Evolutionary conservation across 73 alveolate genomes (phyloP).

Genomic region (Effrenium voratum): DNA sequence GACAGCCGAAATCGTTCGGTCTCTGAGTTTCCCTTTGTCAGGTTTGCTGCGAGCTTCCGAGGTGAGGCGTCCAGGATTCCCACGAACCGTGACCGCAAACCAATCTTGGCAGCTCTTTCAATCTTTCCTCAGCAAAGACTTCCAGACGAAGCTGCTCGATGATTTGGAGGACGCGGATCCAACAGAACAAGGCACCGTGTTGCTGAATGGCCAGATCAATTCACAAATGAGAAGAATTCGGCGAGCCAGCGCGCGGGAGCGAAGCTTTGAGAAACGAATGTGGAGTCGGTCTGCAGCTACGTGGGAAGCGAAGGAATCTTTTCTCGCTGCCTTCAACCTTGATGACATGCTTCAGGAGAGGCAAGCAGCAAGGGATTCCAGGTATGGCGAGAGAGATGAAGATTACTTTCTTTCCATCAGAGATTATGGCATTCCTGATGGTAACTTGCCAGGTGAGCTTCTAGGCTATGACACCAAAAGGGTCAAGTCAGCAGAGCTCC

Average conservation of each 20-base stretch:
- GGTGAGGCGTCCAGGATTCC: constrained; percentile 35
- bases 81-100: constrained; percentile 8
- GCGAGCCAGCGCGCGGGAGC: constrained; percentile 15
- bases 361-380: constrained; percentile 14
- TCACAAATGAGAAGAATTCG: constrained; percentile 12
- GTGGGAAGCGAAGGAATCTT: constrained; percentile 8
- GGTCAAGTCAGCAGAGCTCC: background rate
- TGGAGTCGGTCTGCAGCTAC: constrained; percentile 40
- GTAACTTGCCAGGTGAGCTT: background rate
- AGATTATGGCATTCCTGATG: background rate
- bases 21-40: background rate
- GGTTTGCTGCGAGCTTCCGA: background rate
- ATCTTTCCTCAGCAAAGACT: background rate
- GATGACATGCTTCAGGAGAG: constrained; percentile 33
- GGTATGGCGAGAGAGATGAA: constrained; percentile 11
- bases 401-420: background rate
- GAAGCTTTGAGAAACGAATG: background rate
- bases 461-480: background rate
- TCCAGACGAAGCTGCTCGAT: background rate
- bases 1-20: too few relatives aligned
- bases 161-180: constrained; percentile 27
- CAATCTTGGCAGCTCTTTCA: constrained; percentile 22
- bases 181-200: background rate
- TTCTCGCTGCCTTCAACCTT: constrained; percentile 7
- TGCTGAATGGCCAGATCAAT: background rate